A percentile compares a stretch with the other conserved stretches of the same genome.
Evolutionary conservation across 2,329 filamentous ascomycete genomes (phyloP).

Genomic region (Botrytis medusae): DNA sequence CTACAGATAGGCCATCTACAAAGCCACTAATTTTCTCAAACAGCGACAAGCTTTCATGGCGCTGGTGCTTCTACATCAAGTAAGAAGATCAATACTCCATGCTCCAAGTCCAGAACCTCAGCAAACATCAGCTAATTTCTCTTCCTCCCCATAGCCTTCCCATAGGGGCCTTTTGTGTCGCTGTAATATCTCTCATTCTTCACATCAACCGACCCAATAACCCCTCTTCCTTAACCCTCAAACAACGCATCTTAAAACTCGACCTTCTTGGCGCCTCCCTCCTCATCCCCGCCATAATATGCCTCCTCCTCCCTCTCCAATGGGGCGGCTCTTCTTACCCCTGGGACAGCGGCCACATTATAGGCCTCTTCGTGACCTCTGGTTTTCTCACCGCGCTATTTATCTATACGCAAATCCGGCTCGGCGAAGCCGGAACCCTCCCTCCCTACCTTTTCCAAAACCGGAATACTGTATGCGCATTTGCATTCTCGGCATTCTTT

Average conservation of each 20-base stretch:
- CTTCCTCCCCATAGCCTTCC: constrained; percentile 25
- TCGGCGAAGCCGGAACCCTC: constrained; percentile 40
- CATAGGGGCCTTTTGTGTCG: constrained; percentile 43
- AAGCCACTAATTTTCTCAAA: constrained; percentile 12
- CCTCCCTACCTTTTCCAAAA: constrained; percentile 41
- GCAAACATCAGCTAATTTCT: background rate
- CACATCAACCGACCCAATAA: constrained; percentile 43
- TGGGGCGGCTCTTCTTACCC: constrained; percentile 43
- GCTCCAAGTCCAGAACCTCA: background rate
- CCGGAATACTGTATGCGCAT: constrained; percentile 28
- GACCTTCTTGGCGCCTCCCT: constrained; percentile 41
- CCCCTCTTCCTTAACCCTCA: constrained; percentile 28
- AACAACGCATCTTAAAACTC: constrained; percentile 35
- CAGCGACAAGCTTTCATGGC: constrained; percentile 37
- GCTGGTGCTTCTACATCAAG: constrained; percentile 37
- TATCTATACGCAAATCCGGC: constrained; percentile 38
- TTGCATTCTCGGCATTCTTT: constrained; percentile 30
- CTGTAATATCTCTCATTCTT: constrained; percentile 44
- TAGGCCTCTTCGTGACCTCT: constrained; percentile 40
- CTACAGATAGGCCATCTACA: background rate
- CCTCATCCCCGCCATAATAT: constrained; percentile 42
- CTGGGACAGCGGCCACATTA: constrained; percentile 40
- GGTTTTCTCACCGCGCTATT: constrained; percentile 37
- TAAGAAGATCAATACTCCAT: constrained; percentile 6
- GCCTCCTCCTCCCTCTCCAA: constrained; percentile 43